phyloP scores from a whole-genome alignment of 352 stramenopile genomes.

The Blastocystis sp. region DNA sequence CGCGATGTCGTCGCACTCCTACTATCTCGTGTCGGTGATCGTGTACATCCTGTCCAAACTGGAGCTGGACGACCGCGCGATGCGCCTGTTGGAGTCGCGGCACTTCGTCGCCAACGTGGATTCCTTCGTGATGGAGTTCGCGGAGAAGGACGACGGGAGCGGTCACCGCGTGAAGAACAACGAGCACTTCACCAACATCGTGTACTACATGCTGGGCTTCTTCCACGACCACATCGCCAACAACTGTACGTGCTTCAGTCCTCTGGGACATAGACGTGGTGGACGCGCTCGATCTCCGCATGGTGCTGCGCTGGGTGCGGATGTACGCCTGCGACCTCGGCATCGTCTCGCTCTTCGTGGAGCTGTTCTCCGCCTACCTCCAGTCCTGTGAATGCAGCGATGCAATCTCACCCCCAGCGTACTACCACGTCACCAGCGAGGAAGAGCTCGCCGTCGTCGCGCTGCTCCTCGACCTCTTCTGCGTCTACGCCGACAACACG shows the following conservation, averaged over 20 bases:
- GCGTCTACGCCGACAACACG: not conserved
- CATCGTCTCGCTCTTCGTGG: not conserved
- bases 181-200: constrained; percentile 19
- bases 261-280: not conserved
- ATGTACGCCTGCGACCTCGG: not conserved
- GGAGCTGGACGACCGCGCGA: not conserved
- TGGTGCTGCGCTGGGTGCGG: not conserved
- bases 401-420: not conserved
- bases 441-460: not conserved
- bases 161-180: not conserved
- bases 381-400: not conserved
- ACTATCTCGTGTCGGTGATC: constrained; percentile 26
- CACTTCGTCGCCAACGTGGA: constrained; percentile 5
- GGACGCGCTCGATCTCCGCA: not conserved
- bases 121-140: constrained; percentile 19
- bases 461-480: constrained; percentile 19
- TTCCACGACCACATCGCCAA: constrained; percentile 18
- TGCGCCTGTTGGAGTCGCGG: not conserved
- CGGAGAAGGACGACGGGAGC: not conserved
- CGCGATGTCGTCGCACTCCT: constrained; percentile 9
- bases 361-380: not conserved
- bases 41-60: constrained; percentile 28
- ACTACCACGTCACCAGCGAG: not conserved
- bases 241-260: not conserved
- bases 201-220: constrained; percentile 53